These are phyloP conservation scores for Marasmius fiardii DNA, from an alignment of 1,284 basidiomycete species.

Conservation along the genomic window DNA sequence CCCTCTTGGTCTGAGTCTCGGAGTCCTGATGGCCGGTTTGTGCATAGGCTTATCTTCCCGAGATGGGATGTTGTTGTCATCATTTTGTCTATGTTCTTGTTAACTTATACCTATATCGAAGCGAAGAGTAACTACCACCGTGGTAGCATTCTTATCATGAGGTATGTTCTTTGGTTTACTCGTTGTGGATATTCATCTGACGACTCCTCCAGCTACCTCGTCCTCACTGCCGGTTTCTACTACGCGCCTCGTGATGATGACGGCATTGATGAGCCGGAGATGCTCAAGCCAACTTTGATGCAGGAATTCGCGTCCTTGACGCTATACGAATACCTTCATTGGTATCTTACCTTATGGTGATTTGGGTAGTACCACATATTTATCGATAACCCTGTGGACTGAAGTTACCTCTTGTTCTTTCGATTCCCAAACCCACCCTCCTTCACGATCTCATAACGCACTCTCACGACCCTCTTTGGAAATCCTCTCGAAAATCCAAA, in stretches of 20 bases:
- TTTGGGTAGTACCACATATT: background rate
- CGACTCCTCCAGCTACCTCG: constrained; percentile 58
- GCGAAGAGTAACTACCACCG: constrained; percentile 97
- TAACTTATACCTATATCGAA: constrained; percentile 99
- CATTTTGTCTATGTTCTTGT: constrained; percentile 91
- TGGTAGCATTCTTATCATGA: constrained; percentile 88
- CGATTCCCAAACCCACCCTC: background rate
- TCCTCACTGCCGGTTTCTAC: constrained; percentile 78
- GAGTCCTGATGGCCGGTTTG: constrained; percentile 11
- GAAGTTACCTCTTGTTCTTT: background rate
- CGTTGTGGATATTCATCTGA: background rate
- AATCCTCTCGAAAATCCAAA: too few relatives aligned
- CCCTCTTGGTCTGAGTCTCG: background rate
- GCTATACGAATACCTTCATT: constrained; percentile 8
- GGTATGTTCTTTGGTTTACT: constrained; percentile 42
- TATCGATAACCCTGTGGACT: background rate
- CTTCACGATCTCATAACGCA: background rate
- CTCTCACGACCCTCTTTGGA: background rate
- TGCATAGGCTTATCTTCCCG: constrained; percentile 88
- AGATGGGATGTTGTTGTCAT: constrained; percentile 98
- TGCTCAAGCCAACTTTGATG: constrained; percentile 1
- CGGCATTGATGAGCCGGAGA: constrained; percentile 17
- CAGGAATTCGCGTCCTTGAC: constrained; percentile 10
- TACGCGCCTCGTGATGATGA: constrained; percentile 54
- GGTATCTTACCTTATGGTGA: constrained; percentile 10